Conservation (phyloP, 2,329 filamentous ascomycete genomes). For the Amauroascus niger region DNA sequence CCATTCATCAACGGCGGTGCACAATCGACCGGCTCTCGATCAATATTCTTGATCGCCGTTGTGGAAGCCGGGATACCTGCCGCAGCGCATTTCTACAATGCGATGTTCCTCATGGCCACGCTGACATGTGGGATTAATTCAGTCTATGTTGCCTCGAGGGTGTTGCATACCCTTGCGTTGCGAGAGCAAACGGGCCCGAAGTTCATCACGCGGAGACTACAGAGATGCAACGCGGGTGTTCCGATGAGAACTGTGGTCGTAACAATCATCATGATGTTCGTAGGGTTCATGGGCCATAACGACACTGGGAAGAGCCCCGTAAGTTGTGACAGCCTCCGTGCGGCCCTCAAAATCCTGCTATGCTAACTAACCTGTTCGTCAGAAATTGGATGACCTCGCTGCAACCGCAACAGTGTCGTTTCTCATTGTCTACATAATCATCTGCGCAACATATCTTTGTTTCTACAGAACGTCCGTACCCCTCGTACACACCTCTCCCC, state of each 20-base stretch:
- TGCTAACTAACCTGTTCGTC: neutral
- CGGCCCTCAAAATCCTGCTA: neutral
- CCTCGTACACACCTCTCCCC: neutral
- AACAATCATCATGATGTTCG: slow-evolving; percentile 31
- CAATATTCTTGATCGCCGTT: slow-evolving; percentile 35
- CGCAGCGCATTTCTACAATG: slow-evolving; percentile 38
- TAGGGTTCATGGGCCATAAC: slow-evolving; percentile 34
- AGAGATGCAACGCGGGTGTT: slow-evolving; percentile 32
- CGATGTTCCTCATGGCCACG: slow-evolving; percentile 39
- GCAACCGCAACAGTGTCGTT: slow-evolving; percentile 31
- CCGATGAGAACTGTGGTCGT: slow-evolving; percentile 33
- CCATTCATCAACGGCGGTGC: slow-evolving; percentile 34
- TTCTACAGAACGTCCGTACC: slow-evolving; percentile 26
- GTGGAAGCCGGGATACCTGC: slow-evolving; percentile 32
- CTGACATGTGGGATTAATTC: slow-evolving; percentile 36
- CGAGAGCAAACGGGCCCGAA: slow-evolving; percentile 33
- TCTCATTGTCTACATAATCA: slow-evolving; percentile 33
- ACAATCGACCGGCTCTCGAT: slow-evolving; percentile 29
- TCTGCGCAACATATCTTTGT: slow-evolving; percentile 35
- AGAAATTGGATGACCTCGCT: slow-evolving; percentile 33
- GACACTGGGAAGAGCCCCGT: slow-evolving; percentile 27
- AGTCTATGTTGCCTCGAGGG: slow-evolving; percentile 35
- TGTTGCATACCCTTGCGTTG: slow-evolving; percentile 37
- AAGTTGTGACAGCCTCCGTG: slow-evolving; percentile 13
- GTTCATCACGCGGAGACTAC: slow-evolving; percentile 33